Evolutionary conservation across 1,139 yeast genomes (phyloP).

Genomic region (Protomyces inouyei): DNA sequence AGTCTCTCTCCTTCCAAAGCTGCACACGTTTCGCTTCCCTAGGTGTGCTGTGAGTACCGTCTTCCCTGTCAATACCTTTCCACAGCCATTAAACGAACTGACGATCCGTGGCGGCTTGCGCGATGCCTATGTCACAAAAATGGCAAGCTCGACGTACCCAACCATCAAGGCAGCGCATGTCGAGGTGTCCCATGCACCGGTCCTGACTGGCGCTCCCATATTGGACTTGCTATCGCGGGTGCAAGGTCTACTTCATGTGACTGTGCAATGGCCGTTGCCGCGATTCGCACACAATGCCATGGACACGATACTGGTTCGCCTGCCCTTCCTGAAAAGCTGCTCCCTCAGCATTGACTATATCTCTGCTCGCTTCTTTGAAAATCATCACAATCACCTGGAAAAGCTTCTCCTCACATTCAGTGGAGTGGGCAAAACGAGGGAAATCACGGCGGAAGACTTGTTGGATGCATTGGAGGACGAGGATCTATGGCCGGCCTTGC

Average conservation of each 20-base stretch:
- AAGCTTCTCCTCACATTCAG: conserved; percentile 1
- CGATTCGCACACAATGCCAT: conserved; percentile 11
- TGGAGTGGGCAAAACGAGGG: conserved; percentile 15
- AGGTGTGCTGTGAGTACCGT: conserved; percentile 20
- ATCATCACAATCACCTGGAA: neutral
- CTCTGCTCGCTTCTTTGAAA: conserved; percentile 15
- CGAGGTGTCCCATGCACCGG: conserved; percentile 13
- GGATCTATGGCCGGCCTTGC: neutral
- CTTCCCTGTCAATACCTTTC: conserved; percentile 15
- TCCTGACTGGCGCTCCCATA: conserved; percentile 12
- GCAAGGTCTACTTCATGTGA: neutral
- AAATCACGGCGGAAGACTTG: conserved; percentile 7
- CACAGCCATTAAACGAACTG: conserved; percentile 6
- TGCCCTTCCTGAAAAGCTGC: neutral
- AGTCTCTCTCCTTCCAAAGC: neutral
- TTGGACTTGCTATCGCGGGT: neutral
- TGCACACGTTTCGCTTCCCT: conserved; percentile 17
- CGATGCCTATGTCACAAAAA: conserved; percentile 15
- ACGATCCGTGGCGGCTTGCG: conserved; percentile 19
- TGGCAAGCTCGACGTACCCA: conserved; percentile 2
- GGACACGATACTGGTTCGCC: conserved; percentile 5
- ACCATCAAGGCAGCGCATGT: neutral
- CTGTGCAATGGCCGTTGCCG: conserved; percentile 19
- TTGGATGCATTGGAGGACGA: conserved; percentile 8
- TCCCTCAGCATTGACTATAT: conserved; percentile 20